These are phyloP conservation scores for Apiotrichum sp. DNA, from an alignment of 1,284 basidiomycete species.

Conservation along the genomic window DNA sequence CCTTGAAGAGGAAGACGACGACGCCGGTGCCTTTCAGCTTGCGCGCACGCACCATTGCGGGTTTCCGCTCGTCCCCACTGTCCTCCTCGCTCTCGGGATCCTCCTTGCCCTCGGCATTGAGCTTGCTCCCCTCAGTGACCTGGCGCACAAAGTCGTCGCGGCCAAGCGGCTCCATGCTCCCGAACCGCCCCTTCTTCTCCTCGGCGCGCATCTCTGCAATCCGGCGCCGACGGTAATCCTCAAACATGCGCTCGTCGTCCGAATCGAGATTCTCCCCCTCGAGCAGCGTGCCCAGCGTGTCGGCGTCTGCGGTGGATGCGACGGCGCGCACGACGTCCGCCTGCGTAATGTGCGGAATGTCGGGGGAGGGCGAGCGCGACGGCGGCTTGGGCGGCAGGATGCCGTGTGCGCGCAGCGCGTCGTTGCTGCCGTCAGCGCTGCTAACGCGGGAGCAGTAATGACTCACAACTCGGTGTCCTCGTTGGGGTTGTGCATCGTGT, in stretches of 20 bases:
- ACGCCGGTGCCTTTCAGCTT: slow-evolving; percentile 51
- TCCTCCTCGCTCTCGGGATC: slow-evolving; percentile 39
- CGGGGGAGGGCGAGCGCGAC: slow-evolving; percentile 61
- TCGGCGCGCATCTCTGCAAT: slow-evolving; percentile 61
- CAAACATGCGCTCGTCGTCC: slow-evolving; percentile 71
- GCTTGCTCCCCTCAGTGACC: slow-evolving; percentile 84
- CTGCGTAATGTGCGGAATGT: slow-evolving; percentile 48
- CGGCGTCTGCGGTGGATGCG: slow-evolving; percentile 54
- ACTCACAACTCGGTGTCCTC: slow-evolving; percentile 90
- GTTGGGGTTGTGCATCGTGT: slow-evolving; percentile 57
- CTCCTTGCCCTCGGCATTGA: slow-evolving; percentile 58
- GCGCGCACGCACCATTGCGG: slow-evolving; percentile 18
- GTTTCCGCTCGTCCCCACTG: slow-evolving; percentile 28
- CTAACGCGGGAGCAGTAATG: slow-evolving; percentile 51
- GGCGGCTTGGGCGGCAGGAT: slow-evolving; percentile 72
- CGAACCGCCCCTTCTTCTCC: slow-evolving; percentile 66
- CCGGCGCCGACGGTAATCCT: slow-evolving; percentile 61
- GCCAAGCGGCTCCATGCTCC: slow-evolving; percentile 79
- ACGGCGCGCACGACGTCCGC: slow-evolving; percentile 48
- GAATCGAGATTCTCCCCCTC: slow-evolving; percentile 65
- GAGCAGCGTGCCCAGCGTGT: slow-evolving; percentile 58
- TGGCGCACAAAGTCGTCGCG: slow-evolving; percentile 91
- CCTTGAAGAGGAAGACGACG: slow-evolving; percentile 54
- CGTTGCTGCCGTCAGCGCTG: slow-evolving; percentile 60
- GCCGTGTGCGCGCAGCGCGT: slow-evolving; percentile 82